These are phyloP conservation scores for Rhodotorula sp. DNA, from an alignment of 1,284 basidiomycete species.

Conservation along the genomic window DNA sequence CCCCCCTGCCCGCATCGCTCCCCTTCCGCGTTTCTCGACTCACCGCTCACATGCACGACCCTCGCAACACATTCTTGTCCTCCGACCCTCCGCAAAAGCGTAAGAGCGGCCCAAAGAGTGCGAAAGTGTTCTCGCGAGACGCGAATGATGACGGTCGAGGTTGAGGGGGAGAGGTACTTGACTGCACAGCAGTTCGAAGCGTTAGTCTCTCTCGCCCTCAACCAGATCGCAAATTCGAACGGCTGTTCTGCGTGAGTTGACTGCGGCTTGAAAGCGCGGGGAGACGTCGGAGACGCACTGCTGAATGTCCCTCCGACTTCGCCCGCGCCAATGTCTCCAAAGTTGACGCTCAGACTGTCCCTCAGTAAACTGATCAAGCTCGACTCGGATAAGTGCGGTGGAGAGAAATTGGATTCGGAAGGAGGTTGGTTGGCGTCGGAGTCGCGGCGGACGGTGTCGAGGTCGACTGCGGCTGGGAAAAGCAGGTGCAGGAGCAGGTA, in stretches of 20 bases:
- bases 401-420: neutral
- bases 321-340: conserved; percentile 44
- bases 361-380: conserved; percentile 36
- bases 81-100: conserved; percentile 39
- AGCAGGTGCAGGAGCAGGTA: conserved; percentile 44
- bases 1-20: neutral
- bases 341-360: conserved; percentile 42
- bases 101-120: conserved; percentile 43
- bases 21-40: neutral
- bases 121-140: conserved; percentile 40
- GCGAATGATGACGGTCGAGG: conserved; percentile 41
- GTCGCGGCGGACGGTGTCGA: neutral
- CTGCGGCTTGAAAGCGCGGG: neutral
- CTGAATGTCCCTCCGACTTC: conserved; percentile 42
- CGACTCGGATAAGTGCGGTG: conserved; percentile 32
- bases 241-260: neutral
- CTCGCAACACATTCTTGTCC: conserved; percentile 33
- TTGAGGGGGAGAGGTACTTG: conserved; percentile 43
- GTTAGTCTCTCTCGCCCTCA: no score
- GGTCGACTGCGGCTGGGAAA: conserved; percentile 28
- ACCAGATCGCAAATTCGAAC: neutral
- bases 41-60: conserved; percentile 44
- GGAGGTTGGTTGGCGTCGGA: neutral
- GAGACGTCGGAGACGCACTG: conserved; percentile 27
- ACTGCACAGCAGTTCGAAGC: conserved; percentile 27